Percentiles rank a stretch among this genome's conserved stretches.
Evolutionary conservation across 106 monocot genomes (phyloP).

Genomic region (Platanthera guangdongensis): DNA sequence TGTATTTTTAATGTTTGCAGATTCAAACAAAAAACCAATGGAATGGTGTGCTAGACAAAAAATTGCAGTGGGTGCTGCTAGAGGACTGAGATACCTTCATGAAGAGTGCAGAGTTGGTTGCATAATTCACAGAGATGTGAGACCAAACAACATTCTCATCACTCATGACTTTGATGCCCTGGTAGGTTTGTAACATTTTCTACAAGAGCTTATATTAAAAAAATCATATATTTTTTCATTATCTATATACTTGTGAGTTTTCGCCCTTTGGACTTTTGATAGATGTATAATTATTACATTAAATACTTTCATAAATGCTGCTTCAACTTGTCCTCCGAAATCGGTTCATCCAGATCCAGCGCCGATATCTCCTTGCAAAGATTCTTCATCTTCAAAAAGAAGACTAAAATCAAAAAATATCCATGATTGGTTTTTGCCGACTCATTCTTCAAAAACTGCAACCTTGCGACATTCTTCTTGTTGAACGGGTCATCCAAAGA

Average conservation of each 20-base stretch:
- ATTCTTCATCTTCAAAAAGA: too few relatives aligned
- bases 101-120: conserved; percentile 97
- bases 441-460: too few relatives aligned
- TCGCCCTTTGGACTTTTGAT: background rate
- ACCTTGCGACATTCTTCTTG: too few relatives aligned
- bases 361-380: too few relatives aligned
- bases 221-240: too few relatives aligned
- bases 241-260: background rate
- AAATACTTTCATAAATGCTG: background rate
- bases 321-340: too few relatives aligned
- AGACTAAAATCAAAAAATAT: too few relatives aligned
- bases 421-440: too few relatives aligned
- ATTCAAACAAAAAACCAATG: conserved; percentile 43
- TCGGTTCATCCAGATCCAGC: too few relatives aligned
- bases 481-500: too few relatives aligned
- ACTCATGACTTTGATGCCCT: conserved; percentile 94
- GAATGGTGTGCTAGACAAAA: conserved; percentile 86
- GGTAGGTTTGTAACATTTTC: conserved; percentile 29
- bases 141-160: conserved; percentile 92
- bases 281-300: background rate
- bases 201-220: background rate
- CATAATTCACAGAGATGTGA: conserved; percentile 90
- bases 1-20: conserved; percentile 25
- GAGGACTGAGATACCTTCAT: conserved; percentile 88
- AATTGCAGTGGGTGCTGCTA: conserved; percentile 89